Evolutionary conservation across 176 grass and related monocot genomes (phyloP).

Genomic region (Oryza meyeriana): DNA sequence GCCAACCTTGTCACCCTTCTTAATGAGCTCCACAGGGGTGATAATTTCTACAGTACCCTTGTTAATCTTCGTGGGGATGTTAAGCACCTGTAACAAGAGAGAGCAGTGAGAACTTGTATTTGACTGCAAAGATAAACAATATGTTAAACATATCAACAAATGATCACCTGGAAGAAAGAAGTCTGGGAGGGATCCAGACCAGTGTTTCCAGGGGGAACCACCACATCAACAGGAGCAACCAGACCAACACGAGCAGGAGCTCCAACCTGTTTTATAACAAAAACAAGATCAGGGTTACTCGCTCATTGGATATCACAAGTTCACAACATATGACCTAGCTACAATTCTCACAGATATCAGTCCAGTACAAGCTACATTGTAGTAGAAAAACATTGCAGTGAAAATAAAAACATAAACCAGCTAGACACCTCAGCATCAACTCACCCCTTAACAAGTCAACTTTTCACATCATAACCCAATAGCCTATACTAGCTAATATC

Average conservation of each 20-base stretch:
- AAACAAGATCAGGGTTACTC: neutral
- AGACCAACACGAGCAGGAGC: slow-evolving; percentile 90
- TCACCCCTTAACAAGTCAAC: neutral
- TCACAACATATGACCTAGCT: neutral
- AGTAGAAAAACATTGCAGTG: neutral
- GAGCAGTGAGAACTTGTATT: neutral
- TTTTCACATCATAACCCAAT: neutral
- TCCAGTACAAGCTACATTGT: neutral
- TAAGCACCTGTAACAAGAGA: slow-evolving; percentile 57
- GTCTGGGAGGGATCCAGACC: slow-evolving; percentile 90
- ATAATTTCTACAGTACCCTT: slow-evolving; percentile 92
- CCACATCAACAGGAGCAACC: slow-evolving; percentile 78
- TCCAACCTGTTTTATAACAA: slow-evolving; percentile 48
- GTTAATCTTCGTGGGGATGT: slow-evolving; percentile 94
- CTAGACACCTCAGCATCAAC: neutral
- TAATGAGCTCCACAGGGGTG: slow-evolving; percentile 82
- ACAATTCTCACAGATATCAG: too few species aligned
- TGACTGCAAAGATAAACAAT: neutral
- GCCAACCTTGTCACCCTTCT: slow-evolving; percentile 80
- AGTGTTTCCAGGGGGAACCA: slow-evolving; percentile 82
- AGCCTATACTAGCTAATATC: neutral
- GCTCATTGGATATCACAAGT: neutral
- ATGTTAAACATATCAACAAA: neutral
- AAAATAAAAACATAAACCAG: neutral
- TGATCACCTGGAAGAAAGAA: slow-evolving; percentile 77